phyloP scores from a whole-genome alignment of 2,329 filamentous ascomycete species.

The Aquanectria penicillioides region DNA sequence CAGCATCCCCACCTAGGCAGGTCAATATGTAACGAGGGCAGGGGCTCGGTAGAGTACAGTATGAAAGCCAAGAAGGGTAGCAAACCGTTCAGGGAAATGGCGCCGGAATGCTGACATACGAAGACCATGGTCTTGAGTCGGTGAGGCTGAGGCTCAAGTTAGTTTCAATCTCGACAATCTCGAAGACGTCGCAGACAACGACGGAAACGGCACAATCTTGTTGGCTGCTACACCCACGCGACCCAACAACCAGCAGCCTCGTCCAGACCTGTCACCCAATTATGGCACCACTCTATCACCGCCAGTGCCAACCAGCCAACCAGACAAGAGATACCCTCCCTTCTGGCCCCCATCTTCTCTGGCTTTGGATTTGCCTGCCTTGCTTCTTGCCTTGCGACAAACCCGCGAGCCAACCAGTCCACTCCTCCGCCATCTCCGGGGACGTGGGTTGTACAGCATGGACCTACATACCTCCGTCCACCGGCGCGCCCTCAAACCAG shows the following conservation, averaged over 20 bases:
- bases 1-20: constrained; percentile 15
- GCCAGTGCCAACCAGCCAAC: not conserved
- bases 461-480: not conserved
- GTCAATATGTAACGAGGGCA: constrained; percentile 1
- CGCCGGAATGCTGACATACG: not conserved
- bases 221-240: not conserved
- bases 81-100: not conserved
- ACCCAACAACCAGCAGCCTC: not conserved
- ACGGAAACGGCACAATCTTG: too few relatives aligned
- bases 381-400: too few relatives aligned
- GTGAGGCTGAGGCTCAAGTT: not conserved
- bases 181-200: too few relatives aligned
- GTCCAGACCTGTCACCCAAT: not conserved
- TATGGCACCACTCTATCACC: constrained; percentile 4
- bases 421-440: too few relatives aligned
- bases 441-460: constrained; percentile 1
- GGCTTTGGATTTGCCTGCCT: not conserved
- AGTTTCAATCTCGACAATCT: not conserved
- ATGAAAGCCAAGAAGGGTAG: constrained; percentile 4
- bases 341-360: not conserved
- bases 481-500: constrained; percentile 40
- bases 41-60: not conserved
- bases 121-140: not conserved
- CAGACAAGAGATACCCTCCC: not conserved
- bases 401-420: not conserved